A percentile compares a stretch with the other conserved stretches of the same genome.
Conservation (phyloP, 352 stramenopile genomes). For the Halophytophthora batemanensis region DNA sequence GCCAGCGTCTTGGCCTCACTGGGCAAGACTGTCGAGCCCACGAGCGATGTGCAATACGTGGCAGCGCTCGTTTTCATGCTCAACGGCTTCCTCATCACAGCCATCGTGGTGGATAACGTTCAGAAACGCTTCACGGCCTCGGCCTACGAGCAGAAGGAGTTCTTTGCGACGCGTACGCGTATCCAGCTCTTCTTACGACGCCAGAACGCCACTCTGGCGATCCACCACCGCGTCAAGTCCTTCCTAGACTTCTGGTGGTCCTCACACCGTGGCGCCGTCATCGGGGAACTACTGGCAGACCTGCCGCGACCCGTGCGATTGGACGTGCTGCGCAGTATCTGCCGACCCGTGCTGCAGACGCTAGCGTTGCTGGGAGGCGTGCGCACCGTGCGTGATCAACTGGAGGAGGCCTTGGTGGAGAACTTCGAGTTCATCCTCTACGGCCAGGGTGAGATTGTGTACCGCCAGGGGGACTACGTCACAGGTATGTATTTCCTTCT, state of each 20-base stretch:
- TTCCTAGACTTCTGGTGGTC: constrained; percentile 71
- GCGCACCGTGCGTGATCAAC: constrained; percentile 13
- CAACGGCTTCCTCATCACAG: constrained; percentile 46
- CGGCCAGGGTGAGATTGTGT: constrained; percentile 46
- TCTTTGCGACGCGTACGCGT: constrained; percentile 37
- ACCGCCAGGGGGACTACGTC: constrained; percentile 39
- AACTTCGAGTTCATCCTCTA: constrained; percentile 42
- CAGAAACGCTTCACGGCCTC: constrained; percentile 56
- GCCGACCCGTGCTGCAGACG: constrained; percentile 37
- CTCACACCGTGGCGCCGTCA: constrained; percentile 39
- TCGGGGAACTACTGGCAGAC: constrained; percentile 33
- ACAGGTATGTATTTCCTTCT: constrained; percentile 46
- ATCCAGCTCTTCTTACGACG: constrained; percentile 52
- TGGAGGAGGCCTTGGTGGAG: constrained; percentile 32
- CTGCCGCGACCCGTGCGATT: constrained; percentile 33
- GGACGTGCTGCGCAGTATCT: constrained; percentile 46
- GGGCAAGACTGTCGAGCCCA: constrained; percentile 38
- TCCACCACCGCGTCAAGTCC: constrained; percentile 47
- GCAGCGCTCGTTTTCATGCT: constrained; percentile 42
- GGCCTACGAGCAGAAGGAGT: constrained; percentile 53
- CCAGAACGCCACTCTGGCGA: constrained; percentile 37
- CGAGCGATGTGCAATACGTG: constrained; percentile 28
- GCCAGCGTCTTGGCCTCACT: constrained; percentile 32
- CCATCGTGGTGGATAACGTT: constrained; percentile 49
- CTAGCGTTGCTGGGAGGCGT: constrained; percentile 29